Base-by-base conservation (phyloP, 2,329 filamentous ascomycete genomes). In the Amauroascus verrucosus region DNA sequence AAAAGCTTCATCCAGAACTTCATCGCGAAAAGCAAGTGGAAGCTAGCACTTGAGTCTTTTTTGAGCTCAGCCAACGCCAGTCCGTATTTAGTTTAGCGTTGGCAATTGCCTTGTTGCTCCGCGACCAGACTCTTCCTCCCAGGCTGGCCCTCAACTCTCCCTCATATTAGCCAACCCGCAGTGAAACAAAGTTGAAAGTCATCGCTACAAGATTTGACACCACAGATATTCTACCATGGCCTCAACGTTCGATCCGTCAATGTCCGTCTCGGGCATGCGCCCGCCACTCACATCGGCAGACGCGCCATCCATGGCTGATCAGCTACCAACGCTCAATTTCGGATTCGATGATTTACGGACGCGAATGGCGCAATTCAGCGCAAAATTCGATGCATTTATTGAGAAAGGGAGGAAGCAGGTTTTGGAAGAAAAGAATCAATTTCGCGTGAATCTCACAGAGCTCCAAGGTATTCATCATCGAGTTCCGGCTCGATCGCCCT, bases 341-440 rank as follows among this genome's bases (percentile, higher is more conserved):
- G 89, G 89, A 55, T 97, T 97, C 69, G 90, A 97, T 63, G 88
- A 96, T 61, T 73, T 98, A 65, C 90, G 91, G 71, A 88, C 91
- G 64, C 86, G 89, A 71, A 97, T 98, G 93, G 80, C 84, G 51
- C 88, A 86, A 58, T 98, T 98, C 68, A 96, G 86, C 0, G 79
- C 82, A 7, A 85, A 82, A 62, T 98, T 98, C 63, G 93, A 98
- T 66, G 83, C 84, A 0, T 97, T 96, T 62, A 96, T 98, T 58
- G 91, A 95, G 65, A 83, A 87, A 59, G 89, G 90, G 0, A 80
- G 91, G 48, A 94, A 94, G 70, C 82, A 87, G 51, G 88, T 97
- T 0, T 70, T 97, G 6, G 89, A 96, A 64, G 90, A 97, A 74
- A 82, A 89, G 65, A 97, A 96, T 65, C 85, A 94, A 57, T 98